Evolutionary conservation across 2,329 filamentous ascomycete genomes (phyloP), one percentile per base, ranked within the genome.

Genomic region (Monilinia fructigena): DNA sequence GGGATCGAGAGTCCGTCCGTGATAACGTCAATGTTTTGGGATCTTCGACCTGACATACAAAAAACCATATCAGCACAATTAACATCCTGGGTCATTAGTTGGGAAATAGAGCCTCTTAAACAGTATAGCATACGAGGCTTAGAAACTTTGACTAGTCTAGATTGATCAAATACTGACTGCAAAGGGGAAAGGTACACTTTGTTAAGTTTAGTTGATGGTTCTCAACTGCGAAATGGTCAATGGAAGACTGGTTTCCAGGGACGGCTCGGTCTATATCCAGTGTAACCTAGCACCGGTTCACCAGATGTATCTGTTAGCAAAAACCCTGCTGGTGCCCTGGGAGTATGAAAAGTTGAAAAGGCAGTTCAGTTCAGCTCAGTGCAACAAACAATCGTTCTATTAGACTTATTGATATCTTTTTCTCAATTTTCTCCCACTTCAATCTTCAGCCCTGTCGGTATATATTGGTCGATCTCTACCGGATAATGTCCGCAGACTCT

Each of bases 371-470:
- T 20, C 31, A n/a, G 1, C 14, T 10, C 11, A 14, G 12, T 40
- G 26, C n/a, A 40, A 23, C 3, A 2, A 16, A 40, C 54, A 40
- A 40, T 7, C 8, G 31, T 40, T n/a, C 14, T 20, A 6, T 40
- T 8, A n/a, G 3, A 11, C 26, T 45, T 20, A 26, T 20, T 53
- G 26, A 2, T 16, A 14, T 42, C 20, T 5, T 31, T 10, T 20
- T 20, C 26, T 52, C 31, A 20, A 58, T 45, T 53, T 3, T 28
- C 47, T 3, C 23, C 28, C 59, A 28, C 23, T 53, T 26, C 47
- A 1, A 40, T 16, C 28, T 4, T 62, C 59, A 62, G 59, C 59
- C 31, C 31, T 62, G 59, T 42, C 31, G 31, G 59, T 42, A 62
- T 42, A 52, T 20, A 11, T 11, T 28, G 47, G 31, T 53, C 10